Conservation (phyloP, 257 asterid genomes). For the Nicotiana benthamiana region DNA sequence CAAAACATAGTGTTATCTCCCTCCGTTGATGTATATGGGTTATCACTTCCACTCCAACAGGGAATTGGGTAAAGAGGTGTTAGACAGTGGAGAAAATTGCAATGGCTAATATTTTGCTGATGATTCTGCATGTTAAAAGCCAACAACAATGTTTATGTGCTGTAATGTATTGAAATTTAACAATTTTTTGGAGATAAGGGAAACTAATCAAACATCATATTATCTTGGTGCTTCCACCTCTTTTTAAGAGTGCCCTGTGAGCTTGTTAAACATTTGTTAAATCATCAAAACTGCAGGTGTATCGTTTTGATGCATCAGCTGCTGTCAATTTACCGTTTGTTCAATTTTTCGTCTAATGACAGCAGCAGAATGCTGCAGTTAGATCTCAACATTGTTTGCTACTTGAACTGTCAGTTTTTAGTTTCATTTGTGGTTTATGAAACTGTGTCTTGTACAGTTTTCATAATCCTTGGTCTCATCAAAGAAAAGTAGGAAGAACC, state of each 20-base stretch:
- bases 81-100: background rate
- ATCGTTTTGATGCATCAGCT: background rate
- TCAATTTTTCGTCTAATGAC: background rate
- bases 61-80: background rate
- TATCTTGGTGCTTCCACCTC: background rate
- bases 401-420: background rate
- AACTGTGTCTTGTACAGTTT: no score
- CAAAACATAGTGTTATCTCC: no score
- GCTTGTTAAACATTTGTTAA: background rate
- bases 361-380: no score
- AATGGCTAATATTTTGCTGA: background rate
- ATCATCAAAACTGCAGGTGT: background rate
- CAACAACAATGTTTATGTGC: background rate
- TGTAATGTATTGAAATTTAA: background rate
- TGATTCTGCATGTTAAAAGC: background rate
- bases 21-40: no score
- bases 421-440: background rate
- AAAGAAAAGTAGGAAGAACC: background rate
- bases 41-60: no score
- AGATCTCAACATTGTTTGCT: background rate
- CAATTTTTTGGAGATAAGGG: background rate
- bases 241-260: background rate
- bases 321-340: background rate
- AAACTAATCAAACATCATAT: background rate
- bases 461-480: background rate